Evolutionary conservation across 2,329 filamentous ascomycete genomes (phyloP), one percentile per base, ranked within the genome.

Genomic region (Fusarium sp.): DNA sequence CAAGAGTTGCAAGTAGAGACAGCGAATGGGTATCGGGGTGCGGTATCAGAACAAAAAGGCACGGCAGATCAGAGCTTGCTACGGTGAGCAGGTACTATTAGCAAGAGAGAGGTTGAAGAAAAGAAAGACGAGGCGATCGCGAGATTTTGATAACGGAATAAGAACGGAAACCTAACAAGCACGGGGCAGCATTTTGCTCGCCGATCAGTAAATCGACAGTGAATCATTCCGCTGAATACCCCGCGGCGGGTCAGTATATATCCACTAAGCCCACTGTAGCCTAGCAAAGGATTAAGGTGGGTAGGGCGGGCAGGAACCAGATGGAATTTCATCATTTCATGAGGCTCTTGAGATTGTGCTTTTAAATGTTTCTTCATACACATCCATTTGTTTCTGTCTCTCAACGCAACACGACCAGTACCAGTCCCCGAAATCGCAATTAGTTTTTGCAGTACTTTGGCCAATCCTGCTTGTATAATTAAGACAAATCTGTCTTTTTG

Each of bases 171-270:
- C 16, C 21, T 33, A 33, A 49, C 46, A 51, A 49, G 39, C 60
- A 54, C 56, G 68, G 63, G 61, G 66, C 58, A 57, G 25, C 29
- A 51, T 59, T 56, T 59, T n/a, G 25, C 37, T 56, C 19, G 29
- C n/a, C 29, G 38, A 55, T 60, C 23, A 51, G 48, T 57, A 31
- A 37, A 65, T 65, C 63, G 15, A 57, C 25, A 68, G 56, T 35
- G 52, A 56, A 52, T 59, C 48, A 35, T 55, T 60, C 19, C 54
- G 54, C 71, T 66, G 55, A 29, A 55, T 38, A 44, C 68, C 71
- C 71, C 71, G 64, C 71, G 63, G 71, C 42, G 68, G 60, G 58
- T 61, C 46, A 39, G 25, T 23, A 23, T 27, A 10, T 21, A 12
- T 25, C 15, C 27, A 19, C 66, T 60, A 66, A 46, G 4, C 48